phyloP scores from a whole-genome alignment of 2,329 filamentous ascomycete species.

The Plenodomus biglobosus region DNA sequence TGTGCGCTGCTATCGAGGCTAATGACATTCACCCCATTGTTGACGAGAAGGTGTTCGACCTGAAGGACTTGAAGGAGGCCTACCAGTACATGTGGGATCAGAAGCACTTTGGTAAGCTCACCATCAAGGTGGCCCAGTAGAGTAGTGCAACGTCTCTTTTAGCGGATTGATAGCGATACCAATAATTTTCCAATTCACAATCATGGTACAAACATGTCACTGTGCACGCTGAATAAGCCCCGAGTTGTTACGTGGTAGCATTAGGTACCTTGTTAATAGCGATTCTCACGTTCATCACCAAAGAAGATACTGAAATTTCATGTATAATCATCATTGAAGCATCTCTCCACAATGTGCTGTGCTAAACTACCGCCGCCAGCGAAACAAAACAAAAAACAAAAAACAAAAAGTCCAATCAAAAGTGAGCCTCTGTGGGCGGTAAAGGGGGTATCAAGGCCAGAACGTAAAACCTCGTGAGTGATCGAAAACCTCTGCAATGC shows the following conservation, averaged over 20 bases:
- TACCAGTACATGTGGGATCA: conserved; percentile 54
- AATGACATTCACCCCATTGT: conserved; percentile 62
- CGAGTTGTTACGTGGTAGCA: no score
- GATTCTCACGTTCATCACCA: no score
- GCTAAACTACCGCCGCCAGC: neutral
- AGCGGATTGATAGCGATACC: neutral
- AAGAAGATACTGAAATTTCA: neutral
- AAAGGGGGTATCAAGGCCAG: conserved; percentile 17
- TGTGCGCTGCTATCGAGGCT: conserved; percentile 60
- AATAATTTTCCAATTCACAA: neutral
- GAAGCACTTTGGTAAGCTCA: conserved; percentile 47
- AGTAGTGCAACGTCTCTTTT: neutral
- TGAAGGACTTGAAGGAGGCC: conserved; percentile 56
- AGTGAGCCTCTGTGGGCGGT: conserved; percentile 13
- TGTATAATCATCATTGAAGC: neutral
- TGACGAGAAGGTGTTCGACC: conserved; percentile 58
- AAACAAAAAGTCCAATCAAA: neutral
- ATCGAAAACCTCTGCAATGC: conserved; percentile 16
- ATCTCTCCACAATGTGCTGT: neutral
- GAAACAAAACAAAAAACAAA: conserved; percentile 1
- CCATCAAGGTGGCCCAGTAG: conserved; percentile 33
- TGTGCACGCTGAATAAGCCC: neutral
- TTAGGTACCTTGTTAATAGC: no score
- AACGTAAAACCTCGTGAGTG: conserved; percentile 11
- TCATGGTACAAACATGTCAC: neutral